A percentile compares a stretch with the other conserved stretches of the same genome.
Conservation (phyloP, 148 eudicot species). For the Polygonum maritimum region DNA sequence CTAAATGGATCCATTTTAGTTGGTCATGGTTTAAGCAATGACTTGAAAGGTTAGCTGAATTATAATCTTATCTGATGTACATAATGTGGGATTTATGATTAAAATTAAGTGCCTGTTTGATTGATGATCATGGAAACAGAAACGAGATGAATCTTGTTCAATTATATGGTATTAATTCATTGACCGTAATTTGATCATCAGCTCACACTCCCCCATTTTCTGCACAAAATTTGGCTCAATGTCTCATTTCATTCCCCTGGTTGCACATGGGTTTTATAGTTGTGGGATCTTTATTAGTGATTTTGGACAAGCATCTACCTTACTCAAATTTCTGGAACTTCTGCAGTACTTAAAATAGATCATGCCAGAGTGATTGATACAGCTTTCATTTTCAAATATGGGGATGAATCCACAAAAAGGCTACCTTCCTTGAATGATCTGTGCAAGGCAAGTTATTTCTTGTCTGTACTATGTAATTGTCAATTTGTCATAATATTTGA, state of each 20-base stretch:
- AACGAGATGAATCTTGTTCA: too few species aligned
- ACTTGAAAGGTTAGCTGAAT: slow-evolving; percentile 55
- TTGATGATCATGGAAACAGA: too few species aligned
- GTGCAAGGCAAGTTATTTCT: slow-evolving; percentile 58
- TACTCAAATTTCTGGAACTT: slow-evolving; percentile 9
- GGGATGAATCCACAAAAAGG: slow-evolving; percentile 32
- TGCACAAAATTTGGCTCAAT: background rate
- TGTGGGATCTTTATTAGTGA: background rate
- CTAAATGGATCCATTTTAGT: slow-evolving; percentile 64
- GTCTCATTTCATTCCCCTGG: background rate
- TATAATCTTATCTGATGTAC: background rate
- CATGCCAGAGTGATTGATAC: slow-evolving; percentile 89
- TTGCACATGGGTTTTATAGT: background rate
- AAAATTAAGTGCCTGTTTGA: background rate
- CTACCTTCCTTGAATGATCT: slow-evolving; percentile 69
- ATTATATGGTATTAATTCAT: background rate
- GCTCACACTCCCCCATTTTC: background rate
- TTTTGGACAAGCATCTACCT: background rate
- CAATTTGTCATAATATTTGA: background rate
- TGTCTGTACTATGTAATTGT: background rate
- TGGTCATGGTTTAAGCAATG: slow-evolving; percentile 90
- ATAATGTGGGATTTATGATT: background rate
- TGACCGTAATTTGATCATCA: background rate
- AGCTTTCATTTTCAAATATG: slow-evolving; percentile 59
- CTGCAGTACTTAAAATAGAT: slow-evolving; percentile 71